Base-by-base conservation (phyloP, 805 yeast species). In the Clavispora asparagi region DNA sequence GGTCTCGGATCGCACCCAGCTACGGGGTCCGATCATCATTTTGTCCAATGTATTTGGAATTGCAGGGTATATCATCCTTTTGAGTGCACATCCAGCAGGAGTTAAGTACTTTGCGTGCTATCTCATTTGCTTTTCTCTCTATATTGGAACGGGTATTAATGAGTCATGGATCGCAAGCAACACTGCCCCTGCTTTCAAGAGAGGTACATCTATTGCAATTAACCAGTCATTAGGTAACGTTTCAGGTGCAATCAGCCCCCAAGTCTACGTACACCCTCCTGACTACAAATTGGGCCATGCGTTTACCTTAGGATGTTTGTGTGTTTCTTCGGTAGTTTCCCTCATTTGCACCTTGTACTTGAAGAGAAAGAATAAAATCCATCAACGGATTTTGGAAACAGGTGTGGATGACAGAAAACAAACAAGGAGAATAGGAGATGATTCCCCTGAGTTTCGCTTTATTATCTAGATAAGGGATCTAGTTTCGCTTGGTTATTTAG, bases 161-260 rank as follows among this genome's bases (percentile, higher is more conserved):
- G 58, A 70, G 23, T 60, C 73, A 1, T 76, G 79, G 80, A 50
- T 69, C n/a, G 67, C 67, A 23, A 62, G 62, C 32, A 76, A 74
- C 47, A 60, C 64, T 31, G 71, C 76, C 2, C 73, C 73, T 8
- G 64, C 63, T 44, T 72, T 65, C 58, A 68, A 68, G 45, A 63
- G 77, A 55, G 70, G 74, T 8, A 63, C 75, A 3, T 66, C 74
- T 5, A 55, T 73, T 41, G 77, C 73, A 9, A 44, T 62, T 31
- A 71, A 75, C 43, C 77, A 71, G 52, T 62, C 73, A 2, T 47
- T 73, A 14, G 79, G 78, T 8, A 75, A 75, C 50, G 47, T 68
- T 26, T 65, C 78, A 6, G 80, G 80, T 43, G 73, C 68, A 4
- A 59, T 73, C 48, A 68, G 71, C 30, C 71, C 73, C 26, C 77